Evolutionary conservation across 1,139 yeast genomes (phyloP).

Genomic region (Nakaseomyces nivariensis): DNA sequence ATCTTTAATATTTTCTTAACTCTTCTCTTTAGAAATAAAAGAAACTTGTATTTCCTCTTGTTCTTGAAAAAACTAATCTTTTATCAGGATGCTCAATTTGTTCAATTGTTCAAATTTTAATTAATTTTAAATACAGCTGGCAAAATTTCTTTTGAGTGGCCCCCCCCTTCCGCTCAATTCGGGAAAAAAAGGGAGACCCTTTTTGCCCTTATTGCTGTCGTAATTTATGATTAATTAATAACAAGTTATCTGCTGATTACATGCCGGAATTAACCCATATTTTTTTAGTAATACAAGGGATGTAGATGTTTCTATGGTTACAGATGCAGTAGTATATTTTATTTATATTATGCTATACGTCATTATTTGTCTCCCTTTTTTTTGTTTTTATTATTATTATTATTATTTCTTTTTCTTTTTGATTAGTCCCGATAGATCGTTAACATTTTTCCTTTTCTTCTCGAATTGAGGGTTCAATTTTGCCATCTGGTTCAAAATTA

Average conservation of each 20-base stretch:
- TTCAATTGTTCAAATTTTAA: no score
- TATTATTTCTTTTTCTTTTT: conserved; percentile 37
- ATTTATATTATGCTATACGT: background rate
- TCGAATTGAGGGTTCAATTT: conserved; percentile 10
- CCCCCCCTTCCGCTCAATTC: background rate
- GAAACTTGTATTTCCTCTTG: background rate
- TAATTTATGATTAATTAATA: no score
- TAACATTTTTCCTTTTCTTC: conserved; percentile 30
- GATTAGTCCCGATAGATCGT: conserved; percentile 49
- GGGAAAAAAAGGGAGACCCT: background rate
- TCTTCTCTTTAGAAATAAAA: background rate
- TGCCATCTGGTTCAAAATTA: conserved; percentile 36
- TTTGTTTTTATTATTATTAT: background rate
- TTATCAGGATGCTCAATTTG: no score
- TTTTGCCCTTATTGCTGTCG: no score
- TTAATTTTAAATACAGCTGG: no score
- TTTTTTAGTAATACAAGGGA: no score
- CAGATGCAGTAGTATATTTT: no score
- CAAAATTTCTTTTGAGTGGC: no score
- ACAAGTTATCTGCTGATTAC: no score
- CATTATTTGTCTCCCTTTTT: background rate
- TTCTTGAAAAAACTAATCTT: no score
- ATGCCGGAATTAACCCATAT: no score
- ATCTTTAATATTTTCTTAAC: background rate
- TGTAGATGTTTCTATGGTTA: no score